Percentiles rank a stretch among this genome's conserved stretches.
Evolutionary conservation across 192 early-diverging fungal species (phyloP).

Genomic region (Thamnidium elegans): DNA sequence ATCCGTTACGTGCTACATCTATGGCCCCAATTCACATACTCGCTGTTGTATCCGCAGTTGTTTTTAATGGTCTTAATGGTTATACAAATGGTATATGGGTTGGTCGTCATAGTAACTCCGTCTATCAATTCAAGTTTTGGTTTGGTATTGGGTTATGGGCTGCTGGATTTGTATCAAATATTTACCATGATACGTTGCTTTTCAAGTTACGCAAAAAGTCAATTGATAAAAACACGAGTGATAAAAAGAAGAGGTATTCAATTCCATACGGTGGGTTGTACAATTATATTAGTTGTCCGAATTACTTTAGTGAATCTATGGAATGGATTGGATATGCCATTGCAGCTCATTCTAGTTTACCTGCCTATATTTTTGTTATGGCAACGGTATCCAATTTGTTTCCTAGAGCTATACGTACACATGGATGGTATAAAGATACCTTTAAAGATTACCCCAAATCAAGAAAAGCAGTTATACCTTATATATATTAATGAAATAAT

Average conservation of each 20-base stretch:
- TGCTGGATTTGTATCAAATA: conserved; percentile 32
- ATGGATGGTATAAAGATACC: conserved; percentile 35
- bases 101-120: conserved; percentile 14
- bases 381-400: conserved; percentile 33
- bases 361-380: conserved; percentile 33
- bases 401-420: conserved; percentile 34
- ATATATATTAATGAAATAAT: conserved; percentile 21
- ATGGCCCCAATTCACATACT: conserved; percentile 33
- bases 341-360: conserved; percentile 26
- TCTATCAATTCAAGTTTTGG: conserved; percentile 1
- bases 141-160: conserved; percentile 23
- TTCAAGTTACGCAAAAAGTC: conserved; percentile 23
- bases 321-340: conserved; percentile 44
- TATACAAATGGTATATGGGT: conserved; percentile 38
- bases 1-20: conserved; percentile 24
- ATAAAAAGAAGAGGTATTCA: conserved; percentile 14
- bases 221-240: neutral
- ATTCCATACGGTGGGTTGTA: conserved; percentile 36
- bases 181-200: conserved; percentile 40
- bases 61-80: conserved; percentile 38
- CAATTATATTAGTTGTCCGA: conserved; percentile 36
- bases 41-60: conserved; percentile 3
- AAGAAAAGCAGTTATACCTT: conserved; percentile 41
- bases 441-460: conserved; percentile 34
- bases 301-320: conserved; percentile 34